phyloP scores from a whole-genome alignment of 768 basidiomycete species.

The Solioccasus polychromus region DNA sequence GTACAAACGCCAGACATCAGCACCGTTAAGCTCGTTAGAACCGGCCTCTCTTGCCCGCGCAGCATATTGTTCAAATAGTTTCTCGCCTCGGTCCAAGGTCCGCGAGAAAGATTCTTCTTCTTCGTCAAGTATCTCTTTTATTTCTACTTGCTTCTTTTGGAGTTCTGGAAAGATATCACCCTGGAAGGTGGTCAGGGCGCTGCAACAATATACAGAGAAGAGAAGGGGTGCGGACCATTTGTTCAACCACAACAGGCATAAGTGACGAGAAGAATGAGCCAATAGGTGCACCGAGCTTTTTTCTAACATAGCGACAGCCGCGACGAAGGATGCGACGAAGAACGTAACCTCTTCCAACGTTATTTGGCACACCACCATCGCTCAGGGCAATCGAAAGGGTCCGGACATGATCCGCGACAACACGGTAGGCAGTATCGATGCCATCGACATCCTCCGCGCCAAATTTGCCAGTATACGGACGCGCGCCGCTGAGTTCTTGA shows the following conservation, averaged over 20 bases:
- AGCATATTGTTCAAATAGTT: conserved; percentile 89
- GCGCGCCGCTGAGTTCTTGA: conserved; percentile 83
- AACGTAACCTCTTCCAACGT: conserved; percentile 97
- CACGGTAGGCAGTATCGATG: conserved; percentile 95
- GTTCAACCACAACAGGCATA: conserved; percentile 84
- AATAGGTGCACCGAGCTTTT: conserved; percentile 89
- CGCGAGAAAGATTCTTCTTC: conserved; percentile 97
- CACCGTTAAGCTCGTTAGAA: conserved; percentile 69
- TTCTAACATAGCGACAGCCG: conserved; percentile 93
- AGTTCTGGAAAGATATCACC: conserved; percentile 92
- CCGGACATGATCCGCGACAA: conserved; percentile 94
- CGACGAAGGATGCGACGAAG: conserved; percentile 88
- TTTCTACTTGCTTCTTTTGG: conserved; percentile 71
- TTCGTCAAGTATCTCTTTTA: conserved; percentile 94
- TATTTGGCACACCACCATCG: conserved; percentile 95
- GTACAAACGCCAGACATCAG: conserved; percentile 95
- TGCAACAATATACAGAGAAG: background rate
- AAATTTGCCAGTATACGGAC: conserved; percentile 86
- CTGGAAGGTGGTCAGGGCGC: conserved; percentile 38
- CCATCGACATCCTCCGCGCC: conserved; percentile 95
- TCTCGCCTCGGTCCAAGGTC: conserved; percentile 96
- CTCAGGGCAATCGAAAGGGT: conserved; percentile 94
- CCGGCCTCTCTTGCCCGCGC: conserved; percentile 60
- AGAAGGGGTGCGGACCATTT: conserved; percentile 58
- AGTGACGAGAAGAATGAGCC: conserved; percentile 94